These are phyloP conservation scores for Salix brachista DNA, from an alignment of 345 rosid genomes.

Conservation along the genomic window DNA sequence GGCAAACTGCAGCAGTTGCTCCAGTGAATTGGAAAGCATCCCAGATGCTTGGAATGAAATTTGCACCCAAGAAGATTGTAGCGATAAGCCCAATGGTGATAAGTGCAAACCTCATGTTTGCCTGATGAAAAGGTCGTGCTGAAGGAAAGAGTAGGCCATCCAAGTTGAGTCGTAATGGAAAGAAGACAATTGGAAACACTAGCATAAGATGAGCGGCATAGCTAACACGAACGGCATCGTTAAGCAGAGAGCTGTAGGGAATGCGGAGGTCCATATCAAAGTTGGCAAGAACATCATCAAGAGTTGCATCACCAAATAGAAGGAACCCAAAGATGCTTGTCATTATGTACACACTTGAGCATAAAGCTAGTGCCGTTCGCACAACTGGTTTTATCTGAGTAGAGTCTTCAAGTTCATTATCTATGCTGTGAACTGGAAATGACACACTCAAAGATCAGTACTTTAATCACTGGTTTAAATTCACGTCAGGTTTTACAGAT, in stretches of 20 bases:
- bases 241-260: conserved; percentile 63
- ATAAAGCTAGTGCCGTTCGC: conserved; percentile 60
- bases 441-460: conserved; percentile 14
- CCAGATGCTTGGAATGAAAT: conserved; percentile 95
- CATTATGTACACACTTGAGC: conserved; percentile 68
- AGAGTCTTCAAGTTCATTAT: conserved; percentile 79
- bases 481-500: neutral
- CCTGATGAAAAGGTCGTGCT: conserved; percentile 49
- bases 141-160: conserved; percentile 83
- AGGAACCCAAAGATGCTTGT: conserved; percentile 87
- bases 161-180: conserved; percentile 69
- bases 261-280: conserved; percentile 74
- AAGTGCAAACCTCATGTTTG: conserved; percentile 60
- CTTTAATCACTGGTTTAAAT: neutral
- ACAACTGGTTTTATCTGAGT: conserved; percentile 65
- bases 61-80: conserved; percentile 70
- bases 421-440: conserved; percentile 77
- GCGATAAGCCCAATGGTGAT: conserved; percentile 57
- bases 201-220: conserved; percentile 89
- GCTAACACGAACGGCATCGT: conserved; percentile 80
- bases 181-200: conserved; percentile 85
- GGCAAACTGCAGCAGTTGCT: conserved; percentile 89
- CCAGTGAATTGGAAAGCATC: conserved; percentile 96
- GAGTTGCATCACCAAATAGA: conserved; percentile 72
- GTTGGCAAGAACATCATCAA: conserved; percentile 89